Evolutionary conservation across 768 basidiomycete genomes (phyloP), one percentile per base, ranked within the genome.

Genomic region (Mycena crocata): DNA sequence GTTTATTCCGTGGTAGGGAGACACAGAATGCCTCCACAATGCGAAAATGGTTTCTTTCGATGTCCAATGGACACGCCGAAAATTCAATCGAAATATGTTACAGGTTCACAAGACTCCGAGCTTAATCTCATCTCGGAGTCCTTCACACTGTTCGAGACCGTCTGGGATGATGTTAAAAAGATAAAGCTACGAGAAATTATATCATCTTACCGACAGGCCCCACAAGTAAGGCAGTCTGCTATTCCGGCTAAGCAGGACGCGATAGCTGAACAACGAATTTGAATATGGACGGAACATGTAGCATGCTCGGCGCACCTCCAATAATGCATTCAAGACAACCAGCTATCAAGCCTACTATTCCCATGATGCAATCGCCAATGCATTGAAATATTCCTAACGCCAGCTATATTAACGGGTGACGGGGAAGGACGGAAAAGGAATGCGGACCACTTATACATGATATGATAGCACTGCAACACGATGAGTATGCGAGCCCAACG

Each of bases 291-390:
- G 34, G 14, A 19, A 24, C 51, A 28, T 19, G 37, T 44, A 31
- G 12, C 26, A 32, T 30, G 15, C 17, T 14, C 26, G 15, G 72
- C 81, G 51, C 61, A 85, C 86, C 79, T 45, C 73, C 81, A 45
- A 87, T 76, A 23, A 87, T 81, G 58, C 85, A 85, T 72, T 84
- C 84, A 28, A 86, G 39, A 54, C 82, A 84, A 5, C 79, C 82
- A 14, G 80, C 82, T 39, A 87, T 80, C 24, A 72, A 57, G 17
- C 68, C 72, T 8, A 85, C 70, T 50, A 85, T 73, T 19, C 73
- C 70, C 75, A 84, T 82, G 48, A 86, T 73, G 14, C 74, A 72
- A 21, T 76, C 84, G 7, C 81, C 84, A 35, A 86, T 82, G 63
- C 86, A 86, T 57, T 69, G 72, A 63, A 86, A 77, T 40, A 85